These are phyloP conservation scores for Mycena polygramma DNA, from an alignment of 768 basidiomycete species.

Conservation along the genomic window DNA sequence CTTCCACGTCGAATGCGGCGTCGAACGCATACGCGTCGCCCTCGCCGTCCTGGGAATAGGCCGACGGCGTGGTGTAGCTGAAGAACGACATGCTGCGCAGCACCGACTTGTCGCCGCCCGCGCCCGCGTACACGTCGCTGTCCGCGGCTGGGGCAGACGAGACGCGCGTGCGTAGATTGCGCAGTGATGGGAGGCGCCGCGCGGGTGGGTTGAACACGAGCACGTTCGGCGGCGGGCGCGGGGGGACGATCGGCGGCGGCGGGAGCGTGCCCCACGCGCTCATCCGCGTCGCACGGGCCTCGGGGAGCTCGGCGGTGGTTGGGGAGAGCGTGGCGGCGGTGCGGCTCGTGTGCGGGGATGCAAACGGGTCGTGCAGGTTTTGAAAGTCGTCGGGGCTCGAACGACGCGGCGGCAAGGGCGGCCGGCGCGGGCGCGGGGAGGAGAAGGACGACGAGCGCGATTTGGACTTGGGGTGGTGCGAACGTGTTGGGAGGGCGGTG, in stretches of 20 bases:
- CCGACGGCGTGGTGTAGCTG: conserved; percentile 39
- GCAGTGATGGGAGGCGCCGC: conserved; percentile 31
- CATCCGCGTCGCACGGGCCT: conserved; percentile 32
- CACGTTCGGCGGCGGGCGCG: conserved; percentile 35
- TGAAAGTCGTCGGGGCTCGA: conserved; percentile 38
- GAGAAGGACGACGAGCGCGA: conserved; percentile 34
- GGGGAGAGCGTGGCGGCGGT: background rate
- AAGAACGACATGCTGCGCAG: conserved; percentile 35
- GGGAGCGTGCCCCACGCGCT: conserved; percentile 36
- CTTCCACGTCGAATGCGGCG: conserved; percentile 36
- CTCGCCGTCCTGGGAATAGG: conserved; percentile 36
- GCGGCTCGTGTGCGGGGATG: conserved; percentile 27
- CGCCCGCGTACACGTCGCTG: conserved; percentile 3
- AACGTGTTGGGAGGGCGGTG: conserved; percentile 27
- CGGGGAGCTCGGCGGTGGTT: background rate
- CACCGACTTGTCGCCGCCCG: background rate
- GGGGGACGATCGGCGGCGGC: conserved; percentile 6
- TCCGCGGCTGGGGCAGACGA: background rate
- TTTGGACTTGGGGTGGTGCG: conserved; percentile 17
- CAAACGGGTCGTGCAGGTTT: conserved; percentile 42
- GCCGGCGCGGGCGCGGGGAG: conserved; percentile 30
- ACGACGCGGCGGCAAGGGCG: conserved; percentile 27
- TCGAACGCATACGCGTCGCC: conserved; percentile 16
- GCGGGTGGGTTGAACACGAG: conserved; percentile 31
- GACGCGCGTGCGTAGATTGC: conserved; percentile 19